phyloP scores from a whole-genome alignment of 2,329 filamentous ascomycete genomes.

The Penicillium sp. region DNA sequence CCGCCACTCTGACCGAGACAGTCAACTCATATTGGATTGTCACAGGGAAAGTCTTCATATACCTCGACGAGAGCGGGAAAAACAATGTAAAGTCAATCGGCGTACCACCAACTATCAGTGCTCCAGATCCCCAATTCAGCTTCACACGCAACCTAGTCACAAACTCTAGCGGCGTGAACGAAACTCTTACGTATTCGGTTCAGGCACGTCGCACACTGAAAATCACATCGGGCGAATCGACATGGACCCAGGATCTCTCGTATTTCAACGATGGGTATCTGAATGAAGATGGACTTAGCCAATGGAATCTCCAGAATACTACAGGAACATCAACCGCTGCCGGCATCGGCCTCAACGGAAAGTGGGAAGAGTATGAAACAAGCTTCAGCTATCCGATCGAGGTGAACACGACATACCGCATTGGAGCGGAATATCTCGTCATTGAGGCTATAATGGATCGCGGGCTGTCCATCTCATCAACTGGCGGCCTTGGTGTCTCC shows the following conservation, averaged over 20 bases:
- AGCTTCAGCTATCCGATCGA: constrained; percentile 59
- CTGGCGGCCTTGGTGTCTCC: constrained; percentile 48
- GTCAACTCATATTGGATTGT: constrained; percentile 70
- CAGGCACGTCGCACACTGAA: constrained; percentile 53
- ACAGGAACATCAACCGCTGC: constrained; percentile 36
- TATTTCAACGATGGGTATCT: constrained; percentile 56
- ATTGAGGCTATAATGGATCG: constrained; percentile 48
- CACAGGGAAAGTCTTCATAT: constrained; percentile 77
- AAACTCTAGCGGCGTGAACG: constrained; percentile 49
- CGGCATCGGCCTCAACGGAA: constrained; percentile 29
- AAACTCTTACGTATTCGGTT: constrained; percentile 58
- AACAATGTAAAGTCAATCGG: not conserved
- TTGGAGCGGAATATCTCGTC: constrained; percentile 46
- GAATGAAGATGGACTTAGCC: constrained; percentile 52
- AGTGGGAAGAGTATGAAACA: constrained; percentile 29
- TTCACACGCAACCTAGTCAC: constrained; percentile 36
- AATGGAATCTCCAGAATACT: constrained; percentile 51
- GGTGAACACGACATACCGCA: constrained; percentile 51
- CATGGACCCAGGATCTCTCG: constrained; percentile 58
- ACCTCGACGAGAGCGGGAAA: constrained; percentile 51
- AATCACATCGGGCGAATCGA: constrained; percentile 46
- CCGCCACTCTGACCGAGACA: constrained; percentile 49
- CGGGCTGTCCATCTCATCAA: constrained; percentile 42
- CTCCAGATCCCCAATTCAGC: constrained; percentile 45
- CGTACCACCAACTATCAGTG: constrained; percentile 24